phyloP scores from a whole-genome alignment of 805 yeast genomes.

The Metschnikowia colocasiae region DNA sequence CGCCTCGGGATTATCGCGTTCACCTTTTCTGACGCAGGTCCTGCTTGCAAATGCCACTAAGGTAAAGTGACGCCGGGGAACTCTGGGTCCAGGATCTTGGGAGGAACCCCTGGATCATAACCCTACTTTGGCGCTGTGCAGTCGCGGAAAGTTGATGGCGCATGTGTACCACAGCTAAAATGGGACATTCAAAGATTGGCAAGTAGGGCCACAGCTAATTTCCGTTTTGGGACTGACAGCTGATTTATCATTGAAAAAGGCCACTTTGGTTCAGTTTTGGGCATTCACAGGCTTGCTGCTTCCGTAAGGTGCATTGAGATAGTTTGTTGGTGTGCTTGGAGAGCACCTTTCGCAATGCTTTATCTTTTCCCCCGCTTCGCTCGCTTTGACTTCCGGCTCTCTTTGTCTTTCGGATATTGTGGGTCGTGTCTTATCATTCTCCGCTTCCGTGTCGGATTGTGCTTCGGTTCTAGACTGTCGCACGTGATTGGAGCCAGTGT shows the following conservation, averaged over 20 bases:
- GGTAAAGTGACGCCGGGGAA: not conserved
- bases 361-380: too few species aligned
- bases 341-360: too few species aligned
- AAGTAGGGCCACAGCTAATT: not conserved
- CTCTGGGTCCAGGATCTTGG: not conserved
- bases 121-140: not conserved
- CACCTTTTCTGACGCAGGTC: not conserved
- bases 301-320: too few species aligned
- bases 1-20: not conserved
- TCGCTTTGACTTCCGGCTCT: too few species aligned
- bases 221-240: too few species aligned
- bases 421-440: too few species aligned
- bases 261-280: too few species aligned
- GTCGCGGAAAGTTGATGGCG: not conserved
- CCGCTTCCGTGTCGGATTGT: not conserved
- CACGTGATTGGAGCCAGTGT: not conserved
- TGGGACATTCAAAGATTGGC: not conserved
- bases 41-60: not conserved
- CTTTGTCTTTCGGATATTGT: too few species aligned
- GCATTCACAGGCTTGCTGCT: too few species aligned
- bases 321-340: too few species aligned
- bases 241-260: too few species aligned
- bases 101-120: slow-evolving; percentile 3
- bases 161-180: not conserved
- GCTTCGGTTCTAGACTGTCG: too few species aligned